phyloP scores from a whole-genome alignment of 352 stramenopile genomes.

The Globisporangium splendens region DNA sequence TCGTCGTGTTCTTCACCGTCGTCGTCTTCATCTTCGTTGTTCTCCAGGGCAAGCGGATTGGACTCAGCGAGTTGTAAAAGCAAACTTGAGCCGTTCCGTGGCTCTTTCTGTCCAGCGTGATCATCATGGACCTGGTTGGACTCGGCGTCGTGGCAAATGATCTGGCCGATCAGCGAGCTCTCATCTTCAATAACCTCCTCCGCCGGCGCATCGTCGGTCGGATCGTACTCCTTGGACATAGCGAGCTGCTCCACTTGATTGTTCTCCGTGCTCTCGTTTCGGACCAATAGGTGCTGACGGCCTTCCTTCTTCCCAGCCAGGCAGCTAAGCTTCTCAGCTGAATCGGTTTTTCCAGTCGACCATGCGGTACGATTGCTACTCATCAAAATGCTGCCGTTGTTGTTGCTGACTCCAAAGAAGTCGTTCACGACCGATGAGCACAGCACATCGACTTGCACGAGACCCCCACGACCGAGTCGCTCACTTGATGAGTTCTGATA shows the following conservation, averaged over 20 bases:
- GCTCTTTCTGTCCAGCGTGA: no score
- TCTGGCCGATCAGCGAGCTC: constrained; percentile 12
- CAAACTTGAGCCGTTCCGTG: background rate
- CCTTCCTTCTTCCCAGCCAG: background rate
- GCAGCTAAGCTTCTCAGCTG: no score
- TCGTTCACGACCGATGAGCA: constrained; percentile 40
- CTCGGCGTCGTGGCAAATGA: constrained; percentile 8
- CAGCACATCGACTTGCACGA: constrained; percentile 29
- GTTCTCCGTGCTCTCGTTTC: background rate
- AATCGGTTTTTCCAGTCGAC: no score
- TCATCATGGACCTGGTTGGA: constrained; percentile 10
- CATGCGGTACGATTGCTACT: no score
- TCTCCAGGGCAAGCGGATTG: background rate
- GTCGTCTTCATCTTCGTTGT: background rate
- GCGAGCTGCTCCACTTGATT: constrained; percentile 11
- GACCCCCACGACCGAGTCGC: no score
- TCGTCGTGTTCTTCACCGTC: background rate
- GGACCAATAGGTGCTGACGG: no score
- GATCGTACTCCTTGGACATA: background rate
- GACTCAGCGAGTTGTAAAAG: no score
- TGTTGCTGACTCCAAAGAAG: constrained; percentile 25
- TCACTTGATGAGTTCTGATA: no score
- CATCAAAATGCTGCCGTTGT: no score
- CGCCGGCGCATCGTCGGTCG: background rate
- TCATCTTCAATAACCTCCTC: background rate